Evolutionary conservation across 2,329 filamentous ascomycete genomes (phyloP).

Genomic region (Exophiala bonariae): DNA sequence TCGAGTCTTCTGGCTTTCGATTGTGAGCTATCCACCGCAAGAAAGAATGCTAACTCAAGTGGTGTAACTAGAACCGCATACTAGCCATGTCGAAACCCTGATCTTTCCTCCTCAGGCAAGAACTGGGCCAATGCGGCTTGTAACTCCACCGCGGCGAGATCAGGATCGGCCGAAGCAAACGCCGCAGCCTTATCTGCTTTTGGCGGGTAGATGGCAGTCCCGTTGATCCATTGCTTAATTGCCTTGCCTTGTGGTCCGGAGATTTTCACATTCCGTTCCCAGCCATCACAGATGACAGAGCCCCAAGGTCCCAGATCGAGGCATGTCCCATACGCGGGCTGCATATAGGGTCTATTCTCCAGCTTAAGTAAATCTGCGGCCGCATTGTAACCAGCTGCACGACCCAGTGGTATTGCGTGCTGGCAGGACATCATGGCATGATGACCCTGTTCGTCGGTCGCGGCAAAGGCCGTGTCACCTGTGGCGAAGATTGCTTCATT

Average conservation of each 20-base stretch:
- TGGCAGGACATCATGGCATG: constrained; percentile 41
- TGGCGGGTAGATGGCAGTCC: constrained; percentile 37
- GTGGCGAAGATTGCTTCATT: constrained; percentile 33
- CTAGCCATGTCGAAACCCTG: too few relatives aligned
- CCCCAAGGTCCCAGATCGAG: constrained; percentile 39
- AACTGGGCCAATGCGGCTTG: too few relatives aligned
- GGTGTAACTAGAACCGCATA: too few relatives aligned
- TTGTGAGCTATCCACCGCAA: too few relatives aligned
- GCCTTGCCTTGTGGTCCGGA: constrained; percentile 33
- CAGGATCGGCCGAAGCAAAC: constrained; percentile 28
- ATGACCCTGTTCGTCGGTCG: constrained; percentile 29
- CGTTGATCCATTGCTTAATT: constrained; percentile 37
- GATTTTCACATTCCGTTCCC: constrained; percentile 33
- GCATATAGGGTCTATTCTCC: constrained; percentile 30
- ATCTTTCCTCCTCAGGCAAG: too few relatives aligned
- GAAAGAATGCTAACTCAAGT: too few relatives aligned
- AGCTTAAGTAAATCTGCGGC: constrained; percentile 36
- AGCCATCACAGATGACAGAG: constrained; percentile 33
- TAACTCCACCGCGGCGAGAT: too few relatives aligned
- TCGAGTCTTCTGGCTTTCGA: too few relatives aligned
- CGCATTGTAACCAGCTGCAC: constrained; percentile 36
- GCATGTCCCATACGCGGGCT: constrained; percentile 35
- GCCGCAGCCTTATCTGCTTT: constrained; percentile 25
- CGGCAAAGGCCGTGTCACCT: constrained; percentile 35
- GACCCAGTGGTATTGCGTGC: constrained; percentile 39